These are phyloP conservation scores for Stereum hirsutum DNA, from an alignment of 1,284 basidiomycete genomes.

Conservation along the genomic window DNA sequence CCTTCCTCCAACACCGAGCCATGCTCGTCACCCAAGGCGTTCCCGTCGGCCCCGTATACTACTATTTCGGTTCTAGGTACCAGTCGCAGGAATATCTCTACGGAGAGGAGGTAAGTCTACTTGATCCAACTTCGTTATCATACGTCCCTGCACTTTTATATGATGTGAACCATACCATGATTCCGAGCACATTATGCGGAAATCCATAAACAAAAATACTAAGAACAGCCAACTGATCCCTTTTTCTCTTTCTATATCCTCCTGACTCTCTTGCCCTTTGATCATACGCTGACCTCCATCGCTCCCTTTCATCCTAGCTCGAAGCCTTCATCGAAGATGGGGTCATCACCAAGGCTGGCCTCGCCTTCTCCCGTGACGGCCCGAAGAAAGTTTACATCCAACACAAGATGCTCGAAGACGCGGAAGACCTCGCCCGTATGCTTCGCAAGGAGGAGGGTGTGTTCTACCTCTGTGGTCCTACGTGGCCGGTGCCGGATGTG, in stretches of 20 bases:
- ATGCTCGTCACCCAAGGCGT: slow-evolving; percentile 71
- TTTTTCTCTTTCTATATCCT: background rate
- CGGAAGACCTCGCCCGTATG: slow-evolving; percentile 66
- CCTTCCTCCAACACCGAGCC: slow-evolving; percentile 94
- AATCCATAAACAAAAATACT: slow-evolving; percentile 9
- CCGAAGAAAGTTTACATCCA: slow-evolving; percentile 96
- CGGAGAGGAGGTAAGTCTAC: slow-evolving; percentile 56
- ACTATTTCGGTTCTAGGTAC: slow-evolving; percentile 98
- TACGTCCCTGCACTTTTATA: background rate
- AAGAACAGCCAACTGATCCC: slow-evolving; percentile 15
- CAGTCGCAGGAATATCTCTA: slow-evolving; percentile 95
- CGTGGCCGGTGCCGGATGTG: slow-evolving; percentile 98
- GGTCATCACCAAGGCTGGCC: slow-evolving; percentile 81
- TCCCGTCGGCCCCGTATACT: slow-evolving; percentile 85
- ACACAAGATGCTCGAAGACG: slow-evolving; percentile 95
- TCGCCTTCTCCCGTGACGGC: slow-evolving; percentile 95
- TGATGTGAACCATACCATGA: slow-evolving; percentile 12
- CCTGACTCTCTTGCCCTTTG: background rate
- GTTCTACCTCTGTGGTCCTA: slow-evolving; percentile 97
- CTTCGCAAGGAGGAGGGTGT: slow-evolving; percentile 67
- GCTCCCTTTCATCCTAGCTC: slow-evolving; percentile 25
- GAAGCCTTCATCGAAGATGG: slow-evolving; percentile 78
- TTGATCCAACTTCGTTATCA: background rate
- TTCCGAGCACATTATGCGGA: slow-evolving; percentile 10
- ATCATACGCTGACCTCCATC: background rate